A percentile compares a stretch with the other conserved stretches of the same genome.
Evolutionary conservation across 2,329 filamentous ascomycete species (phyloP).

Genomic region (Corinectria fuckeliana): DNA sequence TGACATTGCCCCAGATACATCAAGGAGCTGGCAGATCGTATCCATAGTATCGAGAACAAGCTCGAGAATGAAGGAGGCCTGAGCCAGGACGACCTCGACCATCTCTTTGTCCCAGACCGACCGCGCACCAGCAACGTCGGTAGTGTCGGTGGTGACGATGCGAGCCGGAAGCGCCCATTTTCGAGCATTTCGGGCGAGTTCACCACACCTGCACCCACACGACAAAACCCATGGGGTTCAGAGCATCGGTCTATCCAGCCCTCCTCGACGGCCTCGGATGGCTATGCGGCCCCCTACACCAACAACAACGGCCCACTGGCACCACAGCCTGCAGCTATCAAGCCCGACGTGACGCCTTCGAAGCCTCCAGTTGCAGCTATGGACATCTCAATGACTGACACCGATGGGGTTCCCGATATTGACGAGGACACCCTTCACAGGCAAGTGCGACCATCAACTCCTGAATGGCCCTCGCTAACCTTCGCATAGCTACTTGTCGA

Average conservation of each 20-base stretch:
- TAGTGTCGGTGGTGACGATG: constrained; percentile 38
- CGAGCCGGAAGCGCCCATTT: constrained; percentile 54
- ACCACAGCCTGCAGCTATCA: constrained; percentile 52
- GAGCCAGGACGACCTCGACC: constrained; percentile 55
- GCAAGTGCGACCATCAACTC: constrained; percentile 40
- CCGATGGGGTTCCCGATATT: constrained; percentile 44
- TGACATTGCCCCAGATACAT: constrained; percentile 70
- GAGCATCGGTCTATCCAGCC: constrained; percentile 55
- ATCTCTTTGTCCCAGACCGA: constrained; percentile 45
- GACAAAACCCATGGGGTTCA: constrained; percentile 55
- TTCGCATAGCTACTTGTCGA: constrained; percentile 61
- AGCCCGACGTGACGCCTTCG: constrained; percentile 45
- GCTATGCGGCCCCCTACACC: constrained; percentile 40
- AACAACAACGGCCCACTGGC: constrained; percentile 52
- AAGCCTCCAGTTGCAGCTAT: constrained; percentile 44
- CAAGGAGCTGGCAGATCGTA: constrained; percentile 85
- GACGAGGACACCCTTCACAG: constrained; percentile 55
- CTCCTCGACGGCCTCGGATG: constrained; percentile 46
- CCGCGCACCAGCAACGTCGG: constrained; percentile 41
- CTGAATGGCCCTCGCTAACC: constrained; percentile 16
- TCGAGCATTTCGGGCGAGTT: constrained; percentile 55
- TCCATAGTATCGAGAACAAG: constrained; percentile 82
- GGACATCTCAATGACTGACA: constrained; percentile 45
- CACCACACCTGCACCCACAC: constrained; percentile 48
- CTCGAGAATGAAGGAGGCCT: constrained; percentile 61